Evolutionary conservation across 2,329 filamentous ascomycete species (phyloP), one percentile per base, ranked within the genome.

Genomic region (Pyrenophora tritici-repentis): DNA sequence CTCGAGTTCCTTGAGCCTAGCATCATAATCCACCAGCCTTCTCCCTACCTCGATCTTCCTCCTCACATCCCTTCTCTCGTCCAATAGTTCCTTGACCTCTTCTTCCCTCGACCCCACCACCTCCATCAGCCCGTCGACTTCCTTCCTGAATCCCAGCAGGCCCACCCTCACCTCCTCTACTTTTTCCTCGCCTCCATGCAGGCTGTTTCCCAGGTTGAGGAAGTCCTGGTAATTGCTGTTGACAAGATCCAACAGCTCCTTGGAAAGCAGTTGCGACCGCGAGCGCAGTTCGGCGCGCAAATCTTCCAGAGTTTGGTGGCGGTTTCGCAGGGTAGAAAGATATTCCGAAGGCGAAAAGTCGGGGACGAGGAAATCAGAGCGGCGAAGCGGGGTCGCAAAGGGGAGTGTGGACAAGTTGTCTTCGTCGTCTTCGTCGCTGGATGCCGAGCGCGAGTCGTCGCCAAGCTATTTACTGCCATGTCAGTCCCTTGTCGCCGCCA

Each of bases 221-320:
- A 99, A 99, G 50, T 93, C 89, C 40, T 91, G 88, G 72, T 99
- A 97, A 74, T 99, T 96, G 43, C 88, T 84, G 70, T 99, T 99
- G 60, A 99, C 94, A 6, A 99, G 84, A 75, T 97, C 93, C 14
- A 99, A 81, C 2, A 99, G 81, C 76, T 99, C 94, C 56, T 88
- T 85, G 66, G 87, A 89, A 55, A 99, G 86, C 16, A 87, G 82
- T 62, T 89, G 84, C 61, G 87, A 90, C 44, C 95, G 83, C 51
- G 91, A 85, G 37, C 92, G 87, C 13, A 99, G 81, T 67, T 99
- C 95, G 4, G 87, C 78, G 31, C 93, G 90, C 26, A 99, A 80
- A 72, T 99, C 94, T 71, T 96, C 92, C 40, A 99, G 89, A 0
- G 93, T 97, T 73, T 99, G 94, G 73, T 99, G 94, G 1, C 94